Evolutionary conservation across 257 asterid genomes (phyloP).

Genomic region (Parsonsia alboflavescens): DNA sequence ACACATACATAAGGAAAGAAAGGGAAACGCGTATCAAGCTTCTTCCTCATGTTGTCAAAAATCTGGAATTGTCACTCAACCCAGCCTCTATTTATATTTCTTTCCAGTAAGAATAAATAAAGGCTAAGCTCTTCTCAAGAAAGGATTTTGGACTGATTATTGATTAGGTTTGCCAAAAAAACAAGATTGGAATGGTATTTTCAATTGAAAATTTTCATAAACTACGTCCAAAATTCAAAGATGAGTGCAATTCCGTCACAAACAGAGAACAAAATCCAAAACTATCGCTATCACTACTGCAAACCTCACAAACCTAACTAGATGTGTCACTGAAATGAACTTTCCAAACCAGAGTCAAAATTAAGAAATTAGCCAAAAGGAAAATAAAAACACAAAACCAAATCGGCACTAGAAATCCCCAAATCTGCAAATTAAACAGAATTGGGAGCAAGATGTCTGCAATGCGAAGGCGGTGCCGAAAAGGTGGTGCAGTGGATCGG

Average conservation of each 20-base stretch:
- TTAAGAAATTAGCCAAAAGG: background rate
- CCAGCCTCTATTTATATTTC: background rate
- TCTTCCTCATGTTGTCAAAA: background rate
- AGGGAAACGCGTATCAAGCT: slow-evolving; percentile 73
- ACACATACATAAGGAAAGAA: no score
- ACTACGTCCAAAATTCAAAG: background rate
- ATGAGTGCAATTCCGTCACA: background rate
- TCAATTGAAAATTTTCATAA: background rate
- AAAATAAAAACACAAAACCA: background rate
- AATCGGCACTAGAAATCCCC: background rate
- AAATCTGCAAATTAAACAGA: background rate
- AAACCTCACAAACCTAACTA: background rate
- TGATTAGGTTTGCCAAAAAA: background rate
- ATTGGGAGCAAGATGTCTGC: background rate
- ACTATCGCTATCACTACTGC: background rate
- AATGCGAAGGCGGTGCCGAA: background rate
- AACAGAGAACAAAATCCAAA: background rate
- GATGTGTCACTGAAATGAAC: background rate
- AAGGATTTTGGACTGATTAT: background rate
- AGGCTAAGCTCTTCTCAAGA: background rate
- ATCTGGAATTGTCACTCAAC: background rate
- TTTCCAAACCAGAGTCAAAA: background rate
- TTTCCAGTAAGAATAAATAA: background rate
- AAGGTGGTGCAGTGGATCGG: background rate
- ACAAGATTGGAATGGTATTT: background rate